Percentiles rank a stretch among this genome's conserved stretches.
phyloP scores from a whole-genome alignment of 345 rosid genomes.

The Brassica juncea region DNA sequence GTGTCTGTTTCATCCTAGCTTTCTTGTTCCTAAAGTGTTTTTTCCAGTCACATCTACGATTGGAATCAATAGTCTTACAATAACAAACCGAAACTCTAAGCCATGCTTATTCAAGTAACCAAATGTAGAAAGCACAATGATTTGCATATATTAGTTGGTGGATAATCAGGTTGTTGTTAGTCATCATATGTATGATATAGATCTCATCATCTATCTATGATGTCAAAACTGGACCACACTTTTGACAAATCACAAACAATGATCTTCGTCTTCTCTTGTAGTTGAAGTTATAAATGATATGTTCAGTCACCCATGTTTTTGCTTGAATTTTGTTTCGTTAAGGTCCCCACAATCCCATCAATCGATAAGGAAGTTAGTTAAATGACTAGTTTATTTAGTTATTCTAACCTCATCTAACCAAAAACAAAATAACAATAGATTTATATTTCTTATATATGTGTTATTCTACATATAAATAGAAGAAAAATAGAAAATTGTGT shows the following conservation, averaged over 20 bases:
- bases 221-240: conserved; percentile 33
- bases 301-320: conserved; percentile 26
- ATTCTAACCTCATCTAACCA: not conserved
- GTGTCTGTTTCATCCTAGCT: conserved; percentile 84
- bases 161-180: not conserved
- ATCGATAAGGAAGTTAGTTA: conserved; percentile 8
- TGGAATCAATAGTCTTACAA: not conserved
- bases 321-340: not conserved
- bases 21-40: conserved; percentile 45
- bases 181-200: conserved; percentile 4
- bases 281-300: conserved; percentile 35
- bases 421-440: conserved; percentile 14
- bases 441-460: not conserved
- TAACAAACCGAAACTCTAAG: not conserved
- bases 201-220: conserved; percentile 1
- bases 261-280: conserved; percentile 15
- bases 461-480: too few relatives aligned
- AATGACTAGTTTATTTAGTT: not conserved
- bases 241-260: conserved; percentile 28
- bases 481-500: too few relatives aligned
- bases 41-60: conserved; percentile 60
- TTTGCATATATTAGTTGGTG: conserved; percentile 9
- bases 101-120: not conserved
- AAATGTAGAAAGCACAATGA: not conserved
- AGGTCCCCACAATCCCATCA: conserved; percentile 34